Percentiles rank a stretch among this genome's conserved stretches.
These are phyloP conservation scores for Lactarius evosmus DNA, from an alignment of 768 basidiomycete genomes.

Conservation along the genomic window DNA sequence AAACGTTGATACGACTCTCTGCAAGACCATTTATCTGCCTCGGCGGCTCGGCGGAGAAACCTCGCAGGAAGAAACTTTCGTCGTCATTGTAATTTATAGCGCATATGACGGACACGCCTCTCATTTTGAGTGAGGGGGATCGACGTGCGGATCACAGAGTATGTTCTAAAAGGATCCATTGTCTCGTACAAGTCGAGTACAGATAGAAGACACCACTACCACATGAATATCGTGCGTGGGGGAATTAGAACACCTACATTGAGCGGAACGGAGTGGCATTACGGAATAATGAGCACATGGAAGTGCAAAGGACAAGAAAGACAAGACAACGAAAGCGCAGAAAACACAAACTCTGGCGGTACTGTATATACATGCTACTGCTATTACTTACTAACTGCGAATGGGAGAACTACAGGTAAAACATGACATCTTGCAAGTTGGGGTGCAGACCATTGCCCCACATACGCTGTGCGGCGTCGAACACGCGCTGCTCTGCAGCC, in stretches of 20 bases:
- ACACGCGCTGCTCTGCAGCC: conserved; percentile 32
- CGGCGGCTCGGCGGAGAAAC: neutral
- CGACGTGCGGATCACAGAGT: neutral
- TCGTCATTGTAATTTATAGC: neutral
- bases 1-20: neutral
- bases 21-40: neutral
- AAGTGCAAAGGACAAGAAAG: neutral
- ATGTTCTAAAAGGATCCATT: neutral
- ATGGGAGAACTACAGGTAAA: conserved; percentile 53
- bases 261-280: neutral
- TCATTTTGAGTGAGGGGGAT: neutral
- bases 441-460: conserved; percentile 45
- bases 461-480: conserved; percentile 41
- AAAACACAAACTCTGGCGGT: neutral
- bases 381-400: neutral
- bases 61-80: neutral
- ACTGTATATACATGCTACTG: neutral
- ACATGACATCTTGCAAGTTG: conserved; percentile 64
- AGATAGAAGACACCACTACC: neutral
- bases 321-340: neutral
- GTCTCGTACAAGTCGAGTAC: neutral
- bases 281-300: neutral
- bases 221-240: neutral
- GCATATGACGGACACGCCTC: neutral
- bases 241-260: neutral